Conservation (phyloP, 441 rosid genomes). For the Jatropha podagrica region DNA sequence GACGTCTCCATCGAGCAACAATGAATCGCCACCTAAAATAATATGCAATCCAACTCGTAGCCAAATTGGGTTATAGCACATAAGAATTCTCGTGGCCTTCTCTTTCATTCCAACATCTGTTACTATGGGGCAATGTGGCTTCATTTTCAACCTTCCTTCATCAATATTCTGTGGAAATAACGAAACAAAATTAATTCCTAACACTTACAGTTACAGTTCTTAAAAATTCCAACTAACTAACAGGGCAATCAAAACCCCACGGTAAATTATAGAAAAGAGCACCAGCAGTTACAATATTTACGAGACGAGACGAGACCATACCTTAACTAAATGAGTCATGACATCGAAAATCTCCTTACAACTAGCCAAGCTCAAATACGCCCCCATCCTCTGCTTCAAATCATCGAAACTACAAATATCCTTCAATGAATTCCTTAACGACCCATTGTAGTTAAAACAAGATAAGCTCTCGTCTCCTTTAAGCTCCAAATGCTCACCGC, state of each 20-base stretch:
- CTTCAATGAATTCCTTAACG: constrained; percentile 54
- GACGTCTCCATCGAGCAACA: constrained; percentile 51
- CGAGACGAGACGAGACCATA: constrained; percentile 9
- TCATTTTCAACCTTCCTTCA: constrained; percentile 90
- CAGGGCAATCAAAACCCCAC: not conserved
- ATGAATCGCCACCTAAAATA: constrained; percentile 81
- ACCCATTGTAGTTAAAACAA: constrained; percentile 37
- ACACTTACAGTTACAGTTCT: not conserved
- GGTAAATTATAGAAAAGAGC: not conserved
- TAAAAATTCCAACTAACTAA: not conserved
- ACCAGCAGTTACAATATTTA: not conserved
- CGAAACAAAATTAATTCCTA: constrained; percentile 2
- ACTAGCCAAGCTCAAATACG: constrained; percentile 55
- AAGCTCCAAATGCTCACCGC: constrained; percentile 23
- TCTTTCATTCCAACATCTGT: constrained; percentile 90
- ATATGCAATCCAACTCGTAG: constrained; percentile 75
- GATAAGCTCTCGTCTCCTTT: constrained; percentile 32
- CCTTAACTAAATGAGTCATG: constrained; percentile 76
- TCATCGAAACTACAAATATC: constrained; percentile 90
- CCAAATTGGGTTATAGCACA: constrained; percentile 84
- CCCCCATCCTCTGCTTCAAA: constrained; percentile 66
- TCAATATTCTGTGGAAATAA: constrained; percentile 65
- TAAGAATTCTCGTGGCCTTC: constrained; percentile 54
- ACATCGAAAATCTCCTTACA: constrained; percentile 70
- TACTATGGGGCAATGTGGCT: constrained; percentile 78